These are phyloP conservation scores for Epichloe festucae DNA, from an alignment of 2,329 filamentous ascomycete genomes.

Conservation along the genomic window DNA sequence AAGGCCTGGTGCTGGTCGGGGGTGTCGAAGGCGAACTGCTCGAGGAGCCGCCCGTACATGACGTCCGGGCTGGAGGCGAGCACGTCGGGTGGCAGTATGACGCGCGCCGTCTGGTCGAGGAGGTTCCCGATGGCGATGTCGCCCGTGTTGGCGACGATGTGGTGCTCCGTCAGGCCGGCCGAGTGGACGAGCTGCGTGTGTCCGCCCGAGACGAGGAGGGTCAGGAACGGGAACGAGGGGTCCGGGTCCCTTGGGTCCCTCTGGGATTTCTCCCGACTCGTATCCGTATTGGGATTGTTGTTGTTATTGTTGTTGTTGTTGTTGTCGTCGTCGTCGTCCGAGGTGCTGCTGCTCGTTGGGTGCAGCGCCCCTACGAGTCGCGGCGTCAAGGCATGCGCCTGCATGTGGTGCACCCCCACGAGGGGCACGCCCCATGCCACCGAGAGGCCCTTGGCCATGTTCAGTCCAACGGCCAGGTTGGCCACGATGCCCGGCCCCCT, in stretches of 20 bases:
- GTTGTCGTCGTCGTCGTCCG: too few species aligned
- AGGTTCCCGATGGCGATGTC: constrained; percentile 85
- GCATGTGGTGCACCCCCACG: constrained; percentile 92
- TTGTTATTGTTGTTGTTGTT: too few species aligned
- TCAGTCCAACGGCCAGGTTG: constrained; percentile 64
- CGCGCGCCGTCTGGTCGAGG: constrained; percentile 74
- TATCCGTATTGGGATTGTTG: too few species aligned
- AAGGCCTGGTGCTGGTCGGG: constrained; percentile 17
- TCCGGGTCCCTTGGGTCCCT: constrained; percentile 3
- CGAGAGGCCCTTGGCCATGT: constrained; percentile 77
- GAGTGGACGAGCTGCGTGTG: constrained; percentile 82
- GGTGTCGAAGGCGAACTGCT: constrained; percentile 60
- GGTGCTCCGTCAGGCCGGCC: constrained; percentile 51
- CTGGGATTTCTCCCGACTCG: too few species aligned
- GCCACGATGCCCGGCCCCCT: constrained; percentile 80
- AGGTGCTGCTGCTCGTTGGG: background rate
- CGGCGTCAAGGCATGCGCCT: constrained; percentile 85
- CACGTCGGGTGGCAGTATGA: constrained; percentile 51
- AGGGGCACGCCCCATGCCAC: constrained; percentile 73
- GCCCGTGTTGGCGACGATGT: constrained; percentile 56
- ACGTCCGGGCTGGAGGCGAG: constrained; percentile 45
- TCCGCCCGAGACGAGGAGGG: constrained; percentile 80
- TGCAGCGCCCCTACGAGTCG: constrained; percentile 54
- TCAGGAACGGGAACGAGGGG: constrained; percentile 71
- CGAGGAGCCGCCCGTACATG: constrained; percentile 71